phyloP scores from a whole-genome alignment of 2,329 filamentous ascomycete species.

The Sporothrix globosa region DNA sequence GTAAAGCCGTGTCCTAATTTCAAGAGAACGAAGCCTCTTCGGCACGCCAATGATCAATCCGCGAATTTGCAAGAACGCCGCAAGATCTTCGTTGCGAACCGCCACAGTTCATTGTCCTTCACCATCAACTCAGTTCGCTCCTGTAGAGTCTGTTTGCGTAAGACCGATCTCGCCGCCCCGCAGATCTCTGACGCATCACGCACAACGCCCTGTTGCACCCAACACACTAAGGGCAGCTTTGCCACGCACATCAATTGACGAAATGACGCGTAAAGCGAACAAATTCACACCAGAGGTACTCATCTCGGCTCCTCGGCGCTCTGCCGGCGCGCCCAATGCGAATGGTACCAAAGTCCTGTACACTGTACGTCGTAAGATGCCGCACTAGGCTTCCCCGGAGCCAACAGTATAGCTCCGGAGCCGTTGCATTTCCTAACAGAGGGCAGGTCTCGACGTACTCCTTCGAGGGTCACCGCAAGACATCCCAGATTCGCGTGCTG shows the following conservation, averaged over 20 bases:
- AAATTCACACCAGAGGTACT: slow-evolving; percentile 79
- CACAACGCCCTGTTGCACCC: not conserved
- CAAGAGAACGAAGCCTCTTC: not conserved
- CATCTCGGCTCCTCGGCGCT: slow-evolving; percentile 74
- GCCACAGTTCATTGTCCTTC: not conserved
- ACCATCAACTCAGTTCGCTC: not conserved
- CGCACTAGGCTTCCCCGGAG: not conserved
- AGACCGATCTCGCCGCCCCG: not conserved
- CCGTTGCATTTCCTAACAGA: not conserved
- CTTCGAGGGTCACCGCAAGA: slow-evolving; percentile 73
- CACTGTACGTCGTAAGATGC: slow-evolving; percentile 62
- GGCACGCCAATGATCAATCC: slow-evolving; percentile 18
- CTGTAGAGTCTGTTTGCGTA: not conserved
- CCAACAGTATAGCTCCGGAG: not conserved
- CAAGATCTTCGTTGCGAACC: not conserved
- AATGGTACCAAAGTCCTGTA: slow-evolving; percentile 68
- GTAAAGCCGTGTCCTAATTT: not conserved
- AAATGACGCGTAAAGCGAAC: slow-evolving; percentile 71
- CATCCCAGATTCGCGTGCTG: slow-evolving; percentile 68
- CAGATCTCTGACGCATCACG: not conserved
- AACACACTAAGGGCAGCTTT: not conserved
- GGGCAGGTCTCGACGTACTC: slow-evolving; percentile 71
- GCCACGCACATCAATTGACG: not conserved
- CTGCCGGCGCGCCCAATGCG: slow-evolving; percentile 69
- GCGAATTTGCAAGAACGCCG: not conserved